Percentiles rank a stretch among this genome's conserved stretches.
Conservation (phyloP, 129 eudicot species). For the Pittosporum tobira region DNA sequence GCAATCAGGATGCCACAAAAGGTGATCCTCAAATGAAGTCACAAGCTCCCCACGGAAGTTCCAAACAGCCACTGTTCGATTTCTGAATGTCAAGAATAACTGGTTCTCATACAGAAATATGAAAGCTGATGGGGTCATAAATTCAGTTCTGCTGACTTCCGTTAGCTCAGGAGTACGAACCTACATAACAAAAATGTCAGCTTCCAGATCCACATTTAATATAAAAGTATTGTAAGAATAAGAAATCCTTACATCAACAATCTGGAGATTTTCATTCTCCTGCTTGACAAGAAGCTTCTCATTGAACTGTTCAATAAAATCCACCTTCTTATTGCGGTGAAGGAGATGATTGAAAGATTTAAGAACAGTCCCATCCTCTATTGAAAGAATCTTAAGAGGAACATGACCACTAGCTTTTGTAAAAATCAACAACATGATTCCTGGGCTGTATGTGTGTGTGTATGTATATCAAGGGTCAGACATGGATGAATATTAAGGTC, state of each 20-base stretch:
- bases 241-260: constrained; percentile 51
- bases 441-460: constrained; percentile 74
- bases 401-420: constrained; percentile 68
- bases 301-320: constrained; percentile 84
- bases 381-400: constrained; percentile 84
- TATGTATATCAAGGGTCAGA: neutral
- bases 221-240: neutral
- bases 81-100: constrained; percentile 71
- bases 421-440: constrained; percentile 82
- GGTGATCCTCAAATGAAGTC: constrained; percentile 86
- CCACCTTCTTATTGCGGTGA: constrained; percentile 82
- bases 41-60: constrained; percentile 88
- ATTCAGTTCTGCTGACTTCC: constrained; percentile 71
- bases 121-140: constrained; percentile 88
- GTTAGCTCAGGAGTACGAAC: constrained; percentile 61
- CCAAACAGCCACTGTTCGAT: constrained; percentile 84
- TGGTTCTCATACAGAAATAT: constrained; percentile 82
- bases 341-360: constrained; percentile 75
- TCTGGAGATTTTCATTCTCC: constrained; percentile 86
- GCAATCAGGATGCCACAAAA: constrained; percentile 92
- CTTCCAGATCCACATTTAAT: neutral
- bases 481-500: constrained; percentile 1
- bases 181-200: constrained; percentile 26
- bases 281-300: constrained; percentile 99
- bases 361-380: constrained; percentile 86